Base-by-base conservation (phyloP, 441 rosid genomes). In the Jatropha podagrica region DNA sequence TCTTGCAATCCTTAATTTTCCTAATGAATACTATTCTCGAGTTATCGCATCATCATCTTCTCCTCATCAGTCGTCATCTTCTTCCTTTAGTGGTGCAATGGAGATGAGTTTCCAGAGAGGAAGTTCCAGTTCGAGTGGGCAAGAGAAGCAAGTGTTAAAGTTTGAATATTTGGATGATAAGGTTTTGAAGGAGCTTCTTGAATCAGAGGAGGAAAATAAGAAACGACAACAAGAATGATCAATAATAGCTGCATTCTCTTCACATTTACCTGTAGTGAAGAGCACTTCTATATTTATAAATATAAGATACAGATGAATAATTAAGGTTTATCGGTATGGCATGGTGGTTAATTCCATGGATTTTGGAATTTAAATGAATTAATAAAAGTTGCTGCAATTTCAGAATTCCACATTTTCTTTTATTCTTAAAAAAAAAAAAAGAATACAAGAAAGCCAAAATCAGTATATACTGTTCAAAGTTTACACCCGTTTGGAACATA, bases 151-250 rank as follows among this genome's bases (percentile, higher is more conserved):
- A 81, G 91, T 89, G 44, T 59, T 89, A 10, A 91, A 87, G 83
- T 80, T 89, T 23, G 93, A 89, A 84, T 89, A 26, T 69, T 76
- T 87, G 82, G 93, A 89, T 79, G 89, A 87, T n/a, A 80, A 77
- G 76, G 82, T 87, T 17, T 69, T 89, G 83, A 91, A 89, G 65
- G 91, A 89, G 49, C 88, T 89, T 76, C 93, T 89, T 68, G 84
- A 86, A 69, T 62, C 82, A 18, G 87, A 85, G 65, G 87, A 86
- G n/a, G 82, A 87, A 76, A 82, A 77, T 73, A 82, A 78, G 78
- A 84, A 80, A 62, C 40, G 71, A 72, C 74, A 6, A 51, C 73
- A 52, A 32, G 82, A 20, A 40, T 76, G 70, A 44, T 75, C 70
- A 44, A 26, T n/a, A 58, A 6, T n/a, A 1, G 14, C 9, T 20